phyloP scores from a whole-genome alignment of 164 flowering plant genomes.

The Berberis vulgaris region DNA sequence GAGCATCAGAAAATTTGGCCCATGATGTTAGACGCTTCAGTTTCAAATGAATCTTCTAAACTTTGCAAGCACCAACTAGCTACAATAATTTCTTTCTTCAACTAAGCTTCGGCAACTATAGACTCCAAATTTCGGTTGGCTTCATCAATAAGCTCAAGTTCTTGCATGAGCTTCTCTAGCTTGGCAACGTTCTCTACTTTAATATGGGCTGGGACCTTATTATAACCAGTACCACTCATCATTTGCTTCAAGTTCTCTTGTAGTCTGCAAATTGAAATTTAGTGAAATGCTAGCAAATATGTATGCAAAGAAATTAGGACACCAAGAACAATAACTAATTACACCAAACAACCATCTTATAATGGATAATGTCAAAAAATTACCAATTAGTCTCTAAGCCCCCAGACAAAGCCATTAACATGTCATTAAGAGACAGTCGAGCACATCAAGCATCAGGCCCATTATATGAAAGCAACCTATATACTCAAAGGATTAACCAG shows the following conservation, averaged over 20 bases:
- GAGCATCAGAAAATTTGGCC: too few relatives aligned
- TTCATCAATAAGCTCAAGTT: constrained; percentile 41
- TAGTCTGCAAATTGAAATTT: constrained; percentile 41
- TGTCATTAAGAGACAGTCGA: too few relatives aligned
- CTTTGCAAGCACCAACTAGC: too few relatives aligned
- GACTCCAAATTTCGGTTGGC: constrained; percentile 31
- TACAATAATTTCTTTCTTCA: background rate
- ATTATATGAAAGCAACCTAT: too few relatives aligned
- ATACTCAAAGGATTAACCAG: too few relatives aligned
- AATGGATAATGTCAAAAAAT: too few relatives aligned
- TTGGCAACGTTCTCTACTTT: constrained; percentile 52
- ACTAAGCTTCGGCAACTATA: constrained; percentile 7
- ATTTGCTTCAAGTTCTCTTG: constrained; percentile 38
- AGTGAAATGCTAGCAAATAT: background rate
- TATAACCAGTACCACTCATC: constrained; percentile 57
- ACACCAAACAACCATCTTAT: background rate
- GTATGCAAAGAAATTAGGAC: background rate
- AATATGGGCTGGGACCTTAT: constrained; percentile 53
- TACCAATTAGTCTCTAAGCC: too few relatives aligned
- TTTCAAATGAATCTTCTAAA: background rate
- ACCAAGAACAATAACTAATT: background rate
- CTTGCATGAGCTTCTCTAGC: constrained; percentile 45
- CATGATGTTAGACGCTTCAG: background rate
- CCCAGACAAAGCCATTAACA: too few relatives aligned
- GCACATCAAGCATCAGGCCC: too few relatives aligned